phyloP scores from a whole-genome alignment of 1,139 yeast species.

The Sugiyamaella japonica region DNA sequence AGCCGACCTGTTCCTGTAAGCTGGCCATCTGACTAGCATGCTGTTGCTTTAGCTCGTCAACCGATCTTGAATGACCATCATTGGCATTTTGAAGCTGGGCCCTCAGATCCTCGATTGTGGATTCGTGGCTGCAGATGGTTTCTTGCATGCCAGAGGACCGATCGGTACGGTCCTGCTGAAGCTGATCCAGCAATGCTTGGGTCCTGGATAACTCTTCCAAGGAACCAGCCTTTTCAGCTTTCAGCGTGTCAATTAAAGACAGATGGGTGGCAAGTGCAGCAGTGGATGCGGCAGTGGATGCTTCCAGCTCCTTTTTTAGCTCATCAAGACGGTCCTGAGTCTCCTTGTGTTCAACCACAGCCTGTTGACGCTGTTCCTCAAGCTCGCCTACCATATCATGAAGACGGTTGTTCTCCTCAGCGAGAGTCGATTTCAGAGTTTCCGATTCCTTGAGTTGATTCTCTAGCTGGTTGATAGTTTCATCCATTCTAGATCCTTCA shows the following conservation, averaged over 20 bases:
- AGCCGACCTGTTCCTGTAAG: not conserved
- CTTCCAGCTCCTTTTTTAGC: constrained; percentile 15
- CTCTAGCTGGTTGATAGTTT: constrained; percentile 33
- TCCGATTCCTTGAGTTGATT: constrained; percentile 37
- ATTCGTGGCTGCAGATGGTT: constrained; percentile 12
- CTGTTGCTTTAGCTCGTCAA: constrained; percentile 19
- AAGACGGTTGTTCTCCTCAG: constrained; percentile 36
- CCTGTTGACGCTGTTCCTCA: constrained; percentile 27
- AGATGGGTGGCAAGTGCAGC: not conserved
- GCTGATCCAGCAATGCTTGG: constrained; percentile 5
- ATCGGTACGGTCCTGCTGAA: constrained; percentile 4
- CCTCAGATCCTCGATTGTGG: constrained; percentile 6
- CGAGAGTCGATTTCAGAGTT: constrained; percentile 36
- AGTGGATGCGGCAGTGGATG: not conserved
- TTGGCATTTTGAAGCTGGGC: not conserved
- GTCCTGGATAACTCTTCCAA: not conserved
- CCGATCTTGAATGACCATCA: constrained; percentile 6
- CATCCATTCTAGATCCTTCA: constrained; percentile 38
- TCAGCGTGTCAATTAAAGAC: constrained; percentile 1
- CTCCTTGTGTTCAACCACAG: constrained; percentile 24
- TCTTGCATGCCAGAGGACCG: constrained; percentile 7
- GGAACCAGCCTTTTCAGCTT: not conserved
- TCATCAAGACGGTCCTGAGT: constrained; percentile 18
- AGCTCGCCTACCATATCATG: constrained; percentile 35
- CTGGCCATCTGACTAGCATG: constrained; percentile 5